Evolutionary conservation across 2,329 filamentous ascomycete genomes (phyloP).

Genomic region (Hymenoscyphus scutula): DNA sequence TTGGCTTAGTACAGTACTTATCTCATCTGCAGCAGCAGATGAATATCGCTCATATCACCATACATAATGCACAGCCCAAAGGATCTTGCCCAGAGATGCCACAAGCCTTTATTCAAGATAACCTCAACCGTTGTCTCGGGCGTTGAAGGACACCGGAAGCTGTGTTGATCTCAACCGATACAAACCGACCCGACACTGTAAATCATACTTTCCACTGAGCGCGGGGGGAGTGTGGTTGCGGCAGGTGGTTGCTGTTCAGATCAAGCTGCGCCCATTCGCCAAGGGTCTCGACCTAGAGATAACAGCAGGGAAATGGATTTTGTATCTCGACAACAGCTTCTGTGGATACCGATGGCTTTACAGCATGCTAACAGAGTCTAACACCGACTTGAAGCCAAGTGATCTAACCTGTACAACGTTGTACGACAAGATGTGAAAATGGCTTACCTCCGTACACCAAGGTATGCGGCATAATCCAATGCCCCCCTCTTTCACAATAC

Average conservation of each 20-base stretch:
- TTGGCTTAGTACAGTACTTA: too few relatives aligned
- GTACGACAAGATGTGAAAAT: not conserved
- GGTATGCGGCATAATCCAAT: not conserved
- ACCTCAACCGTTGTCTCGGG: too few relatives aligned
- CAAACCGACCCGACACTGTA: too few relatives aligned
- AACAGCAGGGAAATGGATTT: not conserved
- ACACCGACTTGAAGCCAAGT: not conserved
- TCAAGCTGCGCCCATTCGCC: not conserved
- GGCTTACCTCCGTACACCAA: not conserved
- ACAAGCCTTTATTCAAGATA: too few relatives aligned
- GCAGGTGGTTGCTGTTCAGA: not conserved
- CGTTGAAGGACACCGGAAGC: too few relatives aligned
- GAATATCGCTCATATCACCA: too few relatives aligned
- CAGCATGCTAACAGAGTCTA: not conserved
- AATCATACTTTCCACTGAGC: too few relatives aligned
- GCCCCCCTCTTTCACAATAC: not conserved
- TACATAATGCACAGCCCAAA: too few relatives aligned
- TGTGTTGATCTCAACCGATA: not conserved
- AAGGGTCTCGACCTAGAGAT: not conserved
- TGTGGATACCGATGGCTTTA: not conserved
- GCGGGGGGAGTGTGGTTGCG: too few relatives aligned
- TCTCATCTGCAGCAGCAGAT: too few relatives aligned
- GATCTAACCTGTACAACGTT: not conserved
- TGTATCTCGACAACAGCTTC: too few relatives aligned
- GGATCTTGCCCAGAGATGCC: too few relatives aligned